Evolutionary conservation across 2,329 filamentous ascomycete species (phyloP).

Genomic region (Nemania serpens): DNA sequence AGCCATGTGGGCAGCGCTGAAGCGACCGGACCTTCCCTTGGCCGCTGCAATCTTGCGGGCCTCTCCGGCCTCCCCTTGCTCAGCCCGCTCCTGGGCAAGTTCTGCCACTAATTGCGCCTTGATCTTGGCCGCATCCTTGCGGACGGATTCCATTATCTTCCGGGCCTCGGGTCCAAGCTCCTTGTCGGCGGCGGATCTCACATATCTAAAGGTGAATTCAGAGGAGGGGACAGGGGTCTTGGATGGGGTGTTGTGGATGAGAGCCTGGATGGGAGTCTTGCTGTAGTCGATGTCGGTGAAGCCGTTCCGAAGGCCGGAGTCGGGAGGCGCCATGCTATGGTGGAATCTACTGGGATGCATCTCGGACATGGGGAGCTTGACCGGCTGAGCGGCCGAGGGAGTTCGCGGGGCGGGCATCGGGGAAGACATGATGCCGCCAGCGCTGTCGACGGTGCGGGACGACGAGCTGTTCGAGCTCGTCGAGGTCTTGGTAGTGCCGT

Average conservation of each 20-base stretch:
- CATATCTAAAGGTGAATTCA: constrained; percentile 69
- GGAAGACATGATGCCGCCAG: constrained; percentile 42
- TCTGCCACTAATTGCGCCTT: constrained; percentile 70
- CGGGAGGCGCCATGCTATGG: constrained; percentile 73
- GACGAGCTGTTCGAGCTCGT: constrained; percentile 36
- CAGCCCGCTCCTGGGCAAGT: constrained; percentile 58
- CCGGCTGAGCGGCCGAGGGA: constrained; percentile 66
- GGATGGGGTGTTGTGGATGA: constrained; percentile 65
- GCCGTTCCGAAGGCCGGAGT: constrained; percentile 80
- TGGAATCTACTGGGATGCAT: constrained; percentile 92
- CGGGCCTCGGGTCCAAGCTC: constrained; percentile 66
- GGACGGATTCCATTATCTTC: constrained; percentile 67
- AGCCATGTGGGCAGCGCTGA: constrained; percentile 82
- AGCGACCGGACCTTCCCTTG: constrained; percentile 77
- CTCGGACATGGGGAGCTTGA: constrained; percentile 75
- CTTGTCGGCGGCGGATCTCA: constrained; percentile 53
- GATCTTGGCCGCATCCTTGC: constrained; percentile 72
- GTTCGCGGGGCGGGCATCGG: constrained; percentile 51
- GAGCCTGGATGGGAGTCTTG: constrained; percentile 51
- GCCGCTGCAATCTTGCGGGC: constrained; percentile 77
- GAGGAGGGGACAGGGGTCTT: constrained; percentile 60
- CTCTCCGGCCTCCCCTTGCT: constrained; percentile 49
- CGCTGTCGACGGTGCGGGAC: constrained; percentile 18
- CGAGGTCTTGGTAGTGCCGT: constrained; percentile 42
- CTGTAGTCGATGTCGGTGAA: constrained; percentile 75